Conservation (phyloP, 1,284 basidiomycete genomes). For the Austropuccinia psidii region DNA sequence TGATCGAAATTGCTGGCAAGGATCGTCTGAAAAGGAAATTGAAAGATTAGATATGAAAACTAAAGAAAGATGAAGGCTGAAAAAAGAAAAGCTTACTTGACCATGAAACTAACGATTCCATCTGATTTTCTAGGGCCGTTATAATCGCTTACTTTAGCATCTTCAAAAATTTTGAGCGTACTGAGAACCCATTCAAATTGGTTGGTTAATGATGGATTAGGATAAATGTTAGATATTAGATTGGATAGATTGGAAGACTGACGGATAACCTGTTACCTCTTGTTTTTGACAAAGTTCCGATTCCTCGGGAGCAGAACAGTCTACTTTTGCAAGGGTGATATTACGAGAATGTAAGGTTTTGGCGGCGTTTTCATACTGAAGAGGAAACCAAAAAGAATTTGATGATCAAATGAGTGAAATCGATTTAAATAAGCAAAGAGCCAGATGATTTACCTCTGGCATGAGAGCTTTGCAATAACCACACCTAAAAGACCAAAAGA, state of each 20-base stretch:
- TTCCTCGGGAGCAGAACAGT: conserved; percentile 56
- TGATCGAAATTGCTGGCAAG: conserved; percentile 80
- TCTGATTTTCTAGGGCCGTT: conserved; percentile 84
- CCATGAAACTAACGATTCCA: conserved; percentile 95
- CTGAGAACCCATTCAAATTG: conserved; percentile 48
- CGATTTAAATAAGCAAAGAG: conserved; percentile 44
- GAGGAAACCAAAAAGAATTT: not conserved
- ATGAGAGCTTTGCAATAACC: conserved; percentile 74
- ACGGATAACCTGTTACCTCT: conserved; percentile 65
- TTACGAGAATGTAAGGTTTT: conserved; percentile 73
- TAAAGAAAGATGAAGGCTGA: not conserved
- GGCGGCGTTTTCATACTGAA: conserved; percentile 89
- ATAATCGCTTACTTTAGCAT: conserved; percentile 72
- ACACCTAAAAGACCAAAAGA: conserved; percentile 62
- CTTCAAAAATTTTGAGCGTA: conserved; percentile 82
- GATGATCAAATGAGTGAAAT: conserved; percentile 57
- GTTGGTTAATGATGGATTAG: conserved; percentile 49
- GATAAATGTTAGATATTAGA: not conserved
- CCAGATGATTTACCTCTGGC: conserved; percentile 44
- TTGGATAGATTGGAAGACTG: conserved; percentile 46
- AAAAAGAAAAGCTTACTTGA: conserved; percentile 62
- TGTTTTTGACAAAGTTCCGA: conserved; percentile 44
- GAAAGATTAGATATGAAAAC: not conserved
- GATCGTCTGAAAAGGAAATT: conserved; percentile 62
- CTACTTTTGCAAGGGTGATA: conserved; percentile 81